These are phyloP conservation scores for Nakataea oryzae DNA, from an alignment of 2,329 filamentous ascomycete species.

Conservation along the genomic window DNA sequence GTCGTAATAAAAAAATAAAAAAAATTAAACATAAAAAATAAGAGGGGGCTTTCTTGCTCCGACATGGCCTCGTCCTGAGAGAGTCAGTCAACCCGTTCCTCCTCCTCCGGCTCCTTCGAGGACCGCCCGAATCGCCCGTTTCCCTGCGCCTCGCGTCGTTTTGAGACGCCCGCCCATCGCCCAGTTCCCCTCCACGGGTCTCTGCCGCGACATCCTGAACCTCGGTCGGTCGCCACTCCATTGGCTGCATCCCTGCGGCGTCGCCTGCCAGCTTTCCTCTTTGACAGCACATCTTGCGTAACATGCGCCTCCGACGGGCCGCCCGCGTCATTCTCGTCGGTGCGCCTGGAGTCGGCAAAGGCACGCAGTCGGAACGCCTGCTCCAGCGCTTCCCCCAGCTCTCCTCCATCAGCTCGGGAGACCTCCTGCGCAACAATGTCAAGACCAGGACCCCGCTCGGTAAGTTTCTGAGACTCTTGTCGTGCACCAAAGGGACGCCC, in stretches of 20 bases:
- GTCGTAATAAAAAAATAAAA: background rate
- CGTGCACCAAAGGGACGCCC: no score
- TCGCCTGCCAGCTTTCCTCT: no score
- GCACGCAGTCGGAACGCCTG: constrained; percentile 85
- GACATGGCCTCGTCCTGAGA: background rate
- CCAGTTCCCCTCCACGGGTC: background rate
- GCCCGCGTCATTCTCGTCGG: constrained; percentile 92
- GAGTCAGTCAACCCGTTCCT: background rate
- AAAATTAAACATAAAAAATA: background rate
- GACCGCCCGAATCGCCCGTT: background rate
- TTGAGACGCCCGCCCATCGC: background rate
- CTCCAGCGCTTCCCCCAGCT: constrained; percentile 81
- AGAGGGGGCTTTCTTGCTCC: background rate
- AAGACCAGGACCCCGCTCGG: constrained; percentile 77
- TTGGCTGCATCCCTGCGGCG: no score
- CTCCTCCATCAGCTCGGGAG: constrained; percentile 85
- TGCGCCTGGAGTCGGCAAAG: constrained; percentile 94
- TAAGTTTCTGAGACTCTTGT: constrained; percentile 28
- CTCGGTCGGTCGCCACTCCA: no score
- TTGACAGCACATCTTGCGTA: constrained; percentile 7
- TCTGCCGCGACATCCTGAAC: background rate
- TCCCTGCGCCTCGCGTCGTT: background rate
- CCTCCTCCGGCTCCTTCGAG: background rate
- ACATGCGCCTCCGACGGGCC: constrained; percentile 63
- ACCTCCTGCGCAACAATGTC: constrained; percentile 87